These are phyloP conservation scores for Aspergillus sp. DNA, from an alignment of 2,329 filamentous ascomycete genomes.

Conservation along the genomic window DNA sequence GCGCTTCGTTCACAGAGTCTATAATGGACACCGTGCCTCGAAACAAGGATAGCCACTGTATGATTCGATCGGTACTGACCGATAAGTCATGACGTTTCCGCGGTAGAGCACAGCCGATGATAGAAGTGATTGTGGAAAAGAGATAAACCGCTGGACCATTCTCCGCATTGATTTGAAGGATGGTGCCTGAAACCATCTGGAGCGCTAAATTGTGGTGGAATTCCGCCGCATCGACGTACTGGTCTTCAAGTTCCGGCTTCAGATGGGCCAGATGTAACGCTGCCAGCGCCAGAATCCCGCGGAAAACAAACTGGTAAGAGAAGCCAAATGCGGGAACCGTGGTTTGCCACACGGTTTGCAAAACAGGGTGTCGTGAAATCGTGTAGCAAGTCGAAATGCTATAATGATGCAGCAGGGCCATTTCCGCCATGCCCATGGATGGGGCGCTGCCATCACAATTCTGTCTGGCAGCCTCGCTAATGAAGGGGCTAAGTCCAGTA, in stretches of 20 bases:
- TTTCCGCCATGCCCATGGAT: too few species aligned
- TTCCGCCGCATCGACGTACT: neutral
- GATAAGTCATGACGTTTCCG: neutral
- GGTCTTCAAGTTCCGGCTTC: neutral
- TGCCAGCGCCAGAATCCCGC: too few species aligned
- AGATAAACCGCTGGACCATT: neutral
- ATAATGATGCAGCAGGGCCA: too few species aligned
- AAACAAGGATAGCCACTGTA: neutral
- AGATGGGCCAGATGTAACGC: too few species aligned
- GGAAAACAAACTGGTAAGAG: too few species aligned
- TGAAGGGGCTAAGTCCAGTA: too few species aligned
- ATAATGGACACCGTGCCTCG: neutral
- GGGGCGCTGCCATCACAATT: too few species aligned
- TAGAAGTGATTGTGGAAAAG: neutral
- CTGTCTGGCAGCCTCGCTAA: too few species aligned
- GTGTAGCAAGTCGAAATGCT: too few species aligned
- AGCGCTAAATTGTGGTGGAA: conserved; percentile 5
- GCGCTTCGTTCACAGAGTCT: neutral
- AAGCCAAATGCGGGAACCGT: too few species aligned
- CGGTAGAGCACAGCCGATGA: neutral
- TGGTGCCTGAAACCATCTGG: neutral
- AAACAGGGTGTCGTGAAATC: too few species aligned
- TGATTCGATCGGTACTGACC: neutral
- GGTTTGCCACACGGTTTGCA: too few species aligned
- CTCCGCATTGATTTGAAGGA: conserved; percentile 4